A percentile compares a stretch with the other conserved stretches of the same genome.
phyloP scores from a whole-genome alignment of 176 grass and related monocot species.

The Thalia dealbata region DNA sequence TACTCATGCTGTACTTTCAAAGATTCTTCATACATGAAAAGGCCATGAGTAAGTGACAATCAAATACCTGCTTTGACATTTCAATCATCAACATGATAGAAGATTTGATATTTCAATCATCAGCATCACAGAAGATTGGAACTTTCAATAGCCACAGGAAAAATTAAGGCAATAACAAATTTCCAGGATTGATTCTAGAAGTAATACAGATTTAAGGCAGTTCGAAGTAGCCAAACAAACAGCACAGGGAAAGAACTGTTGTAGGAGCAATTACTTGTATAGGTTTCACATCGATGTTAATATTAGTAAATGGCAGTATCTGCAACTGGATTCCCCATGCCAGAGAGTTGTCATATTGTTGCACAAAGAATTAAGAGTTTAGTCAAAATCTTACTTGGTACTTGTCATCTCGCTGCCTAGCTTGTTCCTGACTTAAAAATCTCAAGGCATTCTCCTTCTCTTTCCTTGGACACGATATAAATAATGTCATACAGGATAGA shows the following conservation, averaged over 20 bases:
- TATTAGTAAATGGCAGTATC: neutral
- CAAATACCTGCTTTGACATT: too few relatives aligned
- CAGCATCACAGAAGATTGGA: too few relatives aligned
- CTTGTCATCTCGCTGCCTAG: neutral
- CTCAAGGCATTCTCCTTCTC: neutral
- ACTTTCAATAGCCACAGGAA: too few relatives aligned
- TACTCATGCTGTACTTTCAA: too few relatives aligned
- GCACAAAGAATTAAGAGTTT: slow-evolving; percentile 5
- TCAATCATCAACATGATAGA: too few relatives aligned
- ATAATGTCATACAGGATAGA: neutral
- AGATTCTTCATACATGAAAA: too few relatives aligned
- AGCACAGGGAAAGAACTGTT: neutral
- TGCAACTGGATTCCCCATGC: neutral
- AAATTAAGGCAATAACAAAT: too few relatives aligned
- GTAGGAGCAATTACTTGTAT: neutral
- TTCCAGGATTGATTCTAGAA: neutral
- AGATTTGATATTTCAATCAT: too few relatives aligned
- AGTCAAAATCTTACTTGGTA: slow-evolving; percentile 2
- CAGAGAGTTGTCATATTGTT: slow-evolving; percentile 8
- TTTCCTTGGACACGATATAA: neutral
- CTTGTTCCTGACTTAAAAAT: neutral
- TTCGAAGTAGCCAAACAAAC: neutral
- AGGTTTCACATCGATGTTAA: slow-evolving; percentile 3
- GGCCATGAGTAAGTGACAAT: too few relatives aligned
- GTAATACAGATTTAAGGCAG: neutral